A percentile compares a stretch with the other conserved stretches of the same genome.
phyloP scores from a whole-genome alignment of 805 yeast genomes.

The Hanseniaspora mollemarum region DNA sequence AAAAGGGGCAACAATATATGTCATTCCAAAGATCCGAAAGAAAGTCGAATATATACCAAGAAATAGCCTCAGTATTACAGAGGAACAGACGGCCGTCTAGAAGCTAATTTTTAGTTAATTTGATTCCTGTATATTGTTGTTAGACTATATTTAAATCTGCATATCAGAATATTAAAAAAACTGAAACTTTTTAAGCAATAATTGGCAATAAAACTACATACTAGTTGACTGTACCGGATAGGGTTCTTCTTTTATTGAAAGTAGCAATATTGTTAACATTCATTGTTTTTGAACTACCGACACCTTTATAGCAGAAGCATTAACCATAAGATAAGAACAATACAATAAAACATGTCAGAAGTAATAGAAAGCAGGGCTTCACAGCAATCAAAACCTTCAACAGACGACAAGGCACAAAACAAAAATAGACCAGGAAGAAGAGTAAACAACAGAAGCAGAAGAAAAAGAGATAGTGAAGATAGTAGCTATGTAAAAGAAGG shows the following conservation, averaged over 20 bases:
- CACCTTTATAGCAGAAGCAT: neutral
- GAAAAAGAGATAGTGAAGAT: constrained; percentile 15
- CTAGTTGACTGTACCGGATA: too few relatives aligned
- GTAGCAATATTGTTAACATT: neutral
- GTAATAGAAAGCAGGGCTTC: constrained; percentile 15
- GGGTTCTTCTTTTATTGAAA: too few relatives aligned
- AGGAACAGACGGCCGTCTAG: too few relatives aligned
- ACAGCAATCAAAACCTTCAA: neutral
- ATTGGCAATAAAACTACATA: too few relatives aligned
- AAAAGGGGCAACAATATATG: neutral
- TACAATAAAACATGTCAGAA: constrained; percentile 6
- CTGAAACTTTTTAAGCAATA: too few relatives aligned
- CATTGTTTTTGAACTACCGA: neutral
- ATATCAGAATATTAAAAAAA: too few relatives aligned
- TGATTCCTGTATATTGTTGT: too few relatives aligned
- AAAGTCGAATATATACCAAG: too few relatives aligned
- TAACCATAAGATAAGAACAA: neutral
- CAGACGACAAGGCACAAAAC: constrained; percentile 12
- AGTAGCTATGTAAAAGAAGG: constrained; percentile 16
- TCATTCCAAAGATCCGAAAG: too few relatives aligned
- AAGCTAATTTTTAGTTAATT: too few relatives aligned
- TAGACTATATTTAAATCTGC: too few relatives aligned
- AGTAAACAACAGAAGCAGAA: constrained; percentile 6
- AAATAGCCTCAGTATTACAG: too few relatives aligned
- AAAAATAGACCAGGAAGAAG: constrained; percentile 16